Conservation (phyloP, 305 asterid species). For the Fraxinus nigra region DNA sequence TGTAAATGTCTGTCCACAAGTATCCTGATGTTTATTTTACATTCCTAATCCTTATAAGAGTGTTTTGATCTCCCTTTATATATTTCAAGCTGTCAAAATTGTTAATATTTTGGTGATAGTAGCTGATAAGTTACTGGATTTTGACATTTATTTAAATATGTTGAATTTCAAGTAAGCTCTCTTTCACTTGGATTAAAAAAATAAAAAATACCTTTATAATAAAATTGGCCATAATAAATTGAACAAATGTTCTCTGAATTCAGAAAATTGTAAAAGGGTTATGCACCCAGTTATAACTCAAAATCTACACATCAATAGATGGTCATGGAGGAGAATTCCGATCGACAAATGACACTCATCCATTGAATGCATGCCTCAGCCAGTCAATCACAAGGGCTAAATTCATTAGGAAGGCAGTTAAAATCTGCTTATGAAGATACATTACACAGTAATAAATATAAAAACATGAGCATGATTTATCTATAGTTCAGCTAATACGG, state of each 20-base stretch:
- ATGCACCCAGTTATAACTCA: neutral
- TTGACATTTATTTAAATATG: neutral
- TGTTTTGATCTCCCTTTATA: neutral
- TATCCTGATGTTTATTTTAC: neutral
- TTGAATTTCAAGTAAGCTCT: neutral
- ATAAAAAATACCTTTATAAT: neutral
- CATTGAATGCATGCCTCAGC: neutral
- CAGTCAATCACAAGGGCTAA: neutral
- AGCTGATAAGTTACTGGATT: neutral
- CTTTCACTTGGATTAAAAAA: neutral
- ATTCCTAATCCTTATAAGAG: neutral
- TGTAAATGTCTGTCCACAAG: neutral
- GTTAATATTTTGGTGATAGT: neutral
- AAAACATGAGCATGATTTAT: neutral
- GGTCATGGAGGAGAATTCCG: neutral
- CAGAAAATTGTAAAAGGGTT: neutral
- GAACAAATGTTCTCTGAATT: neutral
- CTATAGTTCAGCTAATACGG: neutral
- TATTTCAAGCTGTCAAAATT: neutral
- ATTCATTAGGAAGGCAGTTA: neutral
- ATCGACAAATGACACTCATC: neutral
- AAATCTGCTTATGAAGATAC: neutral
- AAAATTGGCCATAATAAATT: neutral
- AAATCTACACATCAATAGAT: neutral
- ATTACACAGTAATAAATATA: neutral